Evolutionary conservation across 208 protist genomes (phyloP).

Genomic region (Crithidia mellificae): DNA sequence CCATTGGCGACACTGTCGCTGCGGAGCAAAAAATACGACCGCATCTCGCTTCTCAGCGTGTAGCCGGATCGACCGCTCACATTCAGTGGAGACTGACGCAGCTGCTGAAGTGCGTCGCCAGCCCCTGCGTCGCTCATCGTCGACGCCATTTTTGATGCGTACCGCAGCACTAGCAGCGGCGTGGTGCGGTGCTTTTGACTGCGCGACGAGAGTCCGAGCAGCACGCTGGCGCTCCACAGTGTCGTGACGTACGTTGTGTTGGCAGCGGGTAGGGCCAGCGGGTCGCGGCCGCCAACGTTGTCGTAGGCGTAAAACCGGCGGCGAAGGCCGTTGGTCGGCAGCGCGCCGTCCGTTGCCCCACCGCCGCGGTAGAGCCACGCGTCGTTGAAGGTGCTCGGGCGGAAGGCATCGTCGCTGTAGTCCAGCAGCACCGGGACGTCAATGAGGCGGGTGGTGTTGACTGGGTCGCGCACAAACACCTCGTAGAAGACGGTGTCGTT

Average conservation of each 20-base stretch:
- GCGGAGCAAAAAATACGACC: constrained; percentile 42
- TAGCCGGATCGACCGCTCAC: constrained; percentile 4
- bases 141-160: constrained; percentile 45
- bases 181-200: constrained; percentile 10
- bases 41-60: constrained; percentile 28
- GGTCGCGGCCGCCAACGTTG: constrained; percentile 45
- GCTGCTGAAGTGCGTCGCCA: constrained; percentile 4
- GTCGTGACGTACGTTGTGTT: constrained; percentile 35
- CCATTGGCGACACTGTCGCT: constrained; percentile 34
- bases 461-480: constrained; percentile 62
- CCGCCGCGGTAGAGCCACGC: constrained; percentile 37
- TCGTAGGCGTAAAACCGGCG: constrained; percentile 79
- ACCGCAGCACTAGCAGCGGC: constrained; percentile 63
- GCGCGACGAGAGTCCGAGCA: constrained; percentile 25
- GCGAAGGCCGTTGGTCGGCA: constrained; percentile 27
- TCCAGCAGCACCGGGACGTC: constrained; percentile 68
- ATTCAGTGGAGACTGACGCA: constrained; percentile 30
- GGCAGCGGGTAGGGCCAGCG: background rate
- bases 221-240: constrained; percentile 37
- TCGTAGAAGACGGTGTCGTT: constrained; percentile 65
- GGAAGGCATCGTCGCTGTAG: constrained; percentile 45
- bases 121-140: constrained; percentile 5
- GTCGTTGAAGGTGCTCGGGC: constrained; percentile 36
- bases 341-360: constrained; percentile 10
- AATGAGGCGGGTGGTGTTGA: constrained; percentile 53